Percentiles rank a stretch among this genome's conserved stretches.
phyloP scores from a whole-genome alignment of 331 rosid genomes.

The Cucumis variabilis region DNA sequence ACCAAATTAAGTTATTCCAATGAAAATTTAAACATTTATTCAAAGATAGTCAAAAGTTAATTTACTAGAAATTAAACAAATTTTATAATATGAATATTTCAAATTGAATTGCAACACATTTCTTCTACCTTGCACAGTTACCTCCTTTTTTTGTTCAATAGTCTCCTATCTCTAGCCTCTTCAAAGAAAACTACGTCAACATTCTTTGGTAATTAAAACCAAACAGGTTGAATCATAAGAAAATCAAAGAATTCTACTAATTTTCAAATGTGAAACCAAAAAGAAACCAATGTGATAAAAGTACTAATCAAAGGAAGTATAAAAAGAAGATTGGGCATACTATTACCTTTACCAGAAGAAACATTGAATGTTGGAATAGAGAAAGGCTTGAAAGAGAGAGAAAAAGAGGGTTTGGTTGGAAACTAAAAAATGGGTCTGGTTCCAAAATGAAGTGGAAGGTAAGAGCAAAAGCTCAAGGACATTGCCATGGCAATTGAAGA shows the following conservation, averaged over 20 bases:
- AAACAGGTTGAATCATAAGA: background rate
- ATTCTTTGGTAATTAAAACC: background rate
- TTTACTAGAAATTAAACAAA: no score
- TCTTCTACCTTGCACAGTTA: background rate
- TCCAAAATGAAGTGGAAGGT: constrained; percentile 45
- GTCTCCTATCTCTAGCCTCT: background rate
- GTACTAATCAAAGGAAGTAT: background rate
- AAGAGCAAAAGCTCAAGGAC: constrained; percentile 60
- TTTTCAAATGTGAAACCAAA: background rate
- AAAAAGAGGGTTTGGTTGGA: constrained; percentile 34
- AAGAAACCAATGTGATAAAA: background rate
- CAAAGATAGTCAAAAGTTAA: no score
- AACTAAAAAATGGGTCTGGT: constrained; percentile 36
- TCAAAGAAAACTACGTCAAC: background rate
- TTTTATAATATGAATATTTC: background rate
- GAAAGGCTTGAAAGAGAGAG: constrained; percentile 46
- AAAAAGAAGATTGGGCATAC: no score
- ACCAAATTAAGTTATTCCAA: no score
- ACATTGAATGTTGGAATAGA: constrained; percentile 58
- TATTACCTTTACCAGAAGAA: constrained; percentile 53
- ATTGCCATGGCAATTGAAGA: constrained; percentile 65
- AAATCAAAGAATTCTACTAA: background rate
- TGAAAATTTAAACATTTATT: no score
- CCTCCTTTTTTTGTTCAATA: no score
- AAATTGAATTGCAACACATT: background rate